These are phyloP conservation scores for Sugiyamaella grinbergsii DNA, from an alignment of 1,139 yeast species.

Conservation along the genomic window DNA sequence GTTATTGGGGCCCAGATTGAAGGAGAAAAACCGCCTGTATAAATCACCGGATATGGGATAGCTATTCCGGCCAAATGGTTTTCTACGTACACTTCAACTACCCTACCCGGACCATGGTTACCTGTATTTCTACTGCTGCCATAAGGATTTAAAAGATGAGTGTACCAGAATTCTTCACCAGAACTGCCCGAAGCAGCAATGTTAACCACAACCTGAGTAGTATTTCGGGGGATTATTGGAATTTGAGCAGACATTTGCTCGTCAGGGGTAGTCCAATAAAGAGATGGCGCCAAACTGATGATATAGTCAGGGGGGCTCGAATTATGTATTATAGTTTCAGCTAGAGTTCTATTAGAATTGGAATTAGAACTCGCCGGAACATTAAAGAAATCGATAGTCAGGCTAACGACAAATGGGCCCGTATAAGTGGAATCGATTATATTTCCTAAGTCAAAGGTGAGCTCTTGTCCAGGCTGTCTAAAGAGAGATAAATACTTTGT, in stretches of 20 bases:
- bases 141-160: conserved; percentile 14
- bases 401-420: conserved; percentile 60
- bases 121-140: conserved; percentile 11
- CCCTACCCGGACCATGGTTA: conserved; percentile 46
- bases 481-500: conserved; percentile 60
- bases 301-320: conserved; percentile 6
- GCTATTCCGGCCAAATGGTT: conserved; percentile 42
- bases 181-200: conserved; percentile 76
- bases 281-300: conserved; percentile 5
- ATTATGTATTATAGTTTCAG: conserved; percentile 3
- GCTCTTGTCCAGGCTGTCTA: conserved; percentile 32
- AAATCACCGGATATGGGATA: conserved; percentile 53
- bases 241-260: conserved; percentile 8
- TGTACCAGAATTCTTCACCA: conserved; percentile 83
- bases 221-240: conserved; percentile 52
- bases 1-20: conserved; percentile 79
- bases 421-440: conserved; percentile 56
- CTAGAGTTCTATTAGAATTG: conserved; percentile 1
- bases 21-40: conserved; percentile 79
- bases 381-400: conserved; percentile 36
- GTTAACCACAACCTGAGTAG: conserved; percentile 60
- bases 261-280: conserved; percentile 13
- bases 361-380: conserved; percentile 11
- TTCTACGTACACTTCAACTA: conserved; percentile 41
- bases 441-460: conserved; percentile 64